Conservation (phyloP, 108 stramenopile genomes). For the Hondaea fermentalgiana region DNA sequence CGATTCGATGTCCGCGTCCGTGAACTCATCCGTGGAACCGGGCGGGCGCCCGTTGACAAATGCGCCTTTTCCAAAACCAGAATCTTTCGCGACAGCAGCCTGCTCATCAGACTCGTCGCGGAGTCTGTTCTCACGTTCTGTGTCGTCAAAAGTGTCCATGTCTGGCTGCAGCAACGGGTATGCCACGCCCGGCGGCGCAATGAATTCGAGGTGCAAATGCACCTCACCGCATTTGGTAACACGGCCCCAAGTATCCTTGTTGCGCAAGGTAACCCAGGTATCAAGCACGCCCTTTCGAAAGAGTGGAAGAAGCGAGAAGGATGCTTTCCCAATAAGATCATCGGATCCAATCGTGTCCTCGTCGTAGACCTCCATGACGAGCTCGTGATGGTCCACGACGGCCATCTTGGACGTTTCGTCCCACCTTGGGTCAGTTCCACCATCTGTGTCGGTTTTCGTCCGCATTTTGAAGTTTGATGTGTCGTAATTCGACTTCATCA, state of each 20-base stretch:
- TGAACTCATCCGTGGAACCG: constrained; percentile 35
- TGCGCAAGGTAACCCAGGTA: constrained; percentile 44
- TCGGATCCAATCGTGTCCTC: constrained; percentile 43
- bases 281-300: constrained; percentile 51
- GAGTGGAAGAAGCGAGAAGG: constrained; percentile 54
- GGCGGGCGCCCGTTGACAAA: neutral
- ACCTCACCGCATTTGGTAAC: constrained; percentile 46
- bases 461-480: constrained; percentile 29
- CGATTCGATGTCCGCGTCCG: constrained; percentile 58
- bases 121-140: constrained; percentile 20
- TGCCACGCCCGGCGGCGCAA: constrained; percentile 47
- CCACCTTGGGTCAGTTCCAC: constrained; percentile 42
- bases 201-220: constrained; percentile 46
- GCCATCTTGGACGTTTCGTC: constrained; percentile 33
- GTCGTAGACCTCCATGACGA: constrained; percentile 56
- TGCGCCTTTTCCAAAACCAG: neutral
- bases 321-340: constrained; percentile 48
- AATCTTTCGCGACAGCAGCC: neutral
- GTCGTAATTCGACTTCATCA: constrained; percentile 41
- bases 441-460: constrained; percentile 49
- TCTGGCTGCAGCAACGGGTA: constrained; percentile 60
- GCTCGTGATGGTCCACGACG: constrained; percentile 60
- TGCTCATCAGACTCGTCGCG: neutral
- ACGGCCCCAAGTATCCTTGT: constrained; percentile 39
- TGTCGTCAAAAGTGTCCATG: constrained; percentile 55